These are phyloP conservation scores for Miscanthus lutarioriparius DNA, from an alignment of 176 grass and related monocot genomes.

Conservation along the genomic window DNA sequence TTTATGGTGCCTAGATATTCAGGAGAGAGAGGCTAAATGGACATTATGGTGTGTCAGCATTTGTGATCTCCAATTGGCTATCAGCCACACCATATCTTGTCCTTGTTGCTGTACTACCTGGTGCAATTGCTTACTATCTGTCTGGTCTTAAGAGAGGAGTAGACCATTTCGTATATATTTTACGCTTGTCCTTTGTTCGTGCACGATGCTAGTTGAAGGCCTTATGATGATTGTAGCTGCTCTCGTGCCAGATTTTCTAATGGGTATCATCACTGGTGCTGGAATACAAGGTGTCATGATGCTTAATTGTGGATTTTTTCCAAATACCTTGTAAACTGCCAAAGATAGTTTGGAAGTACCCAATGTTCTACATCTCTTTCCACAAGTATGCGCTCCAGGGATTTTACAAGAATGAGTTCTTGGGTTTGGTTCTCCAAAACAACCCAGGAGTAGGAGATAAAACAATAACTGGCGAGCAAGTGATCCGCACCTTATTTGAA, in stretches of 20 bases:
- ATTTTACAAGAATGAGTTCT: constrained; percentile 62
- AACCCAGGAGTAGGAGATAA: neutral
- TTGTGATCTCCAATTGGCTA: constrained; percentile 47
- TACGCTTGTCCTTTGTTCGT: constrained; percentile 6
- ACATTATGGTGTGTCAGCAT: constrained; percentile 45
- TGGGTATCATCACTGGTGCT: constrained; percentile 62
- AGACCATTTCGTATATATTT: constrained; percentile 52
- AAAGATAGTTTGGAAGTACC: constrained; percentile 60
- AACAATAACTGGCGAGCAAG: constrained; percentile 29
- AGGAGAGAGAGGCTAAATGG: constrained; percentile 54
- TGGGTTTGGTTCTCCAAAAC: constrained; percentile 21
- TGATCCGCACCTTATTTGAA: constrained; percentile 32
- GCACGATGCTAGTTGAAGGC: constrained; percentile 51
- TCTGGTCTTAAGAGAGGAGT: constrained; percentile 28
- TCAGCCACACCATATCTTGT: constrained; percentile 52
- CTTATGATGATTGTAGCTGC: constrained; percentile 64
- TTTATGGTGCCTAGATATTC: constrained; percentile 38
- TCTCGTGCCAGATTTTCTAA: constrained; percentile 54
- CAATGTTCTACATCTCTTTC: constrained; percentile 51
- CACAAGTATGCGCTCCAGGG: constrained; percentile 62
- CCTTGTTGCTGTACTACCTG: constrained; percentile 39
- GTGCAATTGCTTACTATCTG: constrained; percentile 55
- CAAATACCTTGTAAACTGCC: constrained; percentile 43
- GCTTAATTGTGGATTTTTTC: constrained; percentile 55
- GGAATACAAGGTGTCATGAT: constrained; percentile 63